phyloP scores from a whole-genome alignment of 306 rosid genomes.

The Abrus precatorius region DNA sequence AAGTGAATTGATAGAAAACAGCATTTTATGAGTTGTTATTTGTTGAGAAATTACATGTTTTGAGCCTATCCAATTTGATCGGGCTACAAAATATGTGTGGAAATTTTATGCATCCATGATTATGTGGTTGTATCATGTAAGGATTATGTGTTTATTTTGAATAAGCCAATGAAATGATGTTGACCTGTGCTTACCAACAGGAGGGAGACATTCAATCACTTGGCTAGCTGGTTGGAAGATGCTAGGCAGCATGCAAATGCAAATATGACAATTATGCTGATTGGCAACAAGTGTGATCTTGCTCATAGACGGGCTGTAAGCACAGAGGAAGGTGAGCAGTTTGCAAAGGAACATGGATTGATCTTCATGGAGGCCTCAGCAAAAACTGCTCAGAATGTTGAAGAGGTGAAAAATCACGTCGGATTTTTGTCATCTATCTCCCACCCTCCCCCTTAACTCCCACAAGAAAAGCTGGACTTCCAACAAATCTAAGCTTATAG shows the following conservation, averaged over 20 bases:
- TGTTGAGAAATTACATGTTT: conserved; percentile 9
- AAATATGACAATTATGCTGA: conserved; percentile 95
- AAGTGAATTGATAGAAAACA: conserved; percentile 5
- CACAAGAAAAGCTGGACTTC: neutral
- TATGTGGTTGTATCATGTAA: conserved; percentile 14
- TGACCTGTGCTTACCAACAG: conserved; percentile 52
- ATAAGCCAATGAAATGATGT: conserved; percentile 26
- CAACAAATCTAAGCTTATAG: conserved; percentile 8
- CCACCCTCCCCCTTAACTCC: neutral
- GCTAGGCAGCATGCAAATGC: conserved; percentile 99
- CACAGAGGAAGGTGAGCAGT: conserved; percentile 99
- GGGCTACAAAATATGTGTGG: conserved; percentile 5
- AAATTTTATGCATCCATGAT: conserved; percentile 7
- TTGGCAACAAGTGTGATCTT: conserved; percentile 96
- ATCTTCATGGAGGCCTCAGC: conserved; percentile 99
- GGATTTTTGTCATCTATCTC: conserved; percentile 21
- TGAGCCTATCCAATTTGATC: conserved; percentile 15
- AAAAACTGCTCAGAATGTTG: conserved; percentile 97
- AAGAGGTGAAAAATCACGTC: conserved; percentile 71
- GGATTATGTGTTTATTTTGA: conserved; percentile 15
- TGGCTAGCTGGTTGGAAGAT: conserved; percentile 99
- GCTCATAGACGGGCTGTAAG: conserved; percentile 99
- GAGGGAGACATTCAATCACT: conserved; percentile 98
- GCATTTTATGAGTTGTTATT: conserved; percentile 7
- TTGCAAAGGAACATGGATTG: conserved; percentile 96